Base-by-base conservation (phyloP, 441 rosid genomes). In the Sinapis alba region DNA sequence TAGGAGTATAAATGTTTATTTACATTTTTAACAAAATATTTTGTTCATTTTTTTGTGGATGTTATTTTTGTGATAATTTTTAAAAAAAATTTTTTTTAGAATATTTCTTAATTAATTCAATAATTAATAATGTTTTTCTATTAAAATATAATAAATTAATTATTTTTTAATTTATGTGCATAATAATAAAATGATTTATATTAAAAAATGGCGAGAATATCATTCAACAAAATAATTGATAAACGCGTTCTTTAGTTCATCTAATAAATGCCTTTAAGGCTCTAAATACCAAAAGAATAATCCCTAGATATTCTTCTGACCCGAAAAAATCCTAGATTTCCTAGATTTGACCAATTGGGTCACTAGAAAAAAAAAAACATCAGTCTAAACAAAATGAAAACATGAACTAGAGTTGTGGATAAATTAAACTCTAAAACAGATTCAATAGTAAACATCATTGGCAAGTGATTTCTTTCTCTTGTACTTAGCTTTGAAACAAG, bases 401-500 rank as follows among this genome's bases (percentile, higher is more conserved):
- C 34, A 41, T 36, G 45, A 67, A 24, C 11, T 5, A 65, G 47
- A 73, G 6, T 54, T 75, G 50, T 28, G n/a, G 60, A 43, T 18
- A 66, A 71, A 28, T 28, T 59, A 15, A 58, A 30, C 6, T 15
- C 43, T 1, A 3, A 51, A 47, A 47, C 2, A 28, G 19, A 6
- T 5, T 71, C 53, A 68, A 15, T 30, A 61, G 3, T 62, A 74
- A 7, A 34, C 62, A 66, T 65, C 56, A 11, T 13, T 4, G n/a
- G 67, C 71, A 56, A 75, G 58, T 58, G 81, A 78, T 60, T 82
- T 85, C 65, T 85, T 82, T 80, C 72, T 90, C 87, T 90, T 89
- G 81, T 90, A 90, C 73, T 86, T 92, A n/a, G 93, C 97, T 51
- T 92, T 92, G 84, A 92, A 92, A 63, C 91, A 89, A 20, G 88